Evolutionary conservation across 495 filamentous ascomycete species (phyloP), one percentile per base, ranked within the genome.

Genomic region (Lophiotrema nucula): DNA sequence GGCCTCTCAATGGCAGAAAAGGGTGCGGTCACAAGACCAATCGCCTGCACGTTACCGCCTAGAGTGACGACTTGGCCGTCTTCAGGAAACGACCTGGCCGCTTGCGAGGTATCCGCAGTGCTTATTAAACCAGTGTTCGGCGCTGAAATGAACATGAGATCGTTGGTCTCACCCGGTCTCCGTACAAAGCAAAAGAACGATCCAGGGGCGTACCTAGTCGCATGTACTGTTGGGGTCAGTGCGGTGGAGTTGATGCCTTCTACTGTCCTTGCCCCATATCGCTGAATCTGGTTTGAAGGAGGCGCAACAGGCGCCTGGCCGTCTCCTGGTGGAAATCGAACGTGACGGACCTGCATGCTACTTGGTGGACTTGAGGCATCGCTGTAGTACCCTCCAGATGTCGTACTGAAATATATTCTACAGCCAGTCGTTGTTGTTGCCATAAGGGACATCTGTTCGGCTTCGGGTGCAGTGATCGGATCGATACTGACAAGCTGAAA

Each of bases 301-400:
- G 67, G 63, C n/a, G 67, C 61, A 13, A 28, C 59, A 2, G 70
- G 47, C 6, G 67, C 46, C 25, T 68, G 52, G 45, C 54, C 61
- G 31, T 46, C 81, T 73, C 77, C 66, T 0, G 93, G 92, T 8
- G 93, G 95, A 52, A 96, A 95, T 65, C 92, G 95, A 69, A 97
- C 85, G 65, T 92, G 91, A 60, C 95, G 88, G 19, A 97, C 84
- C 69, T 96, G 92, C 91, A 99, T 97, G 73, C 90, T 97, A 46
- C 87, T 92, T 2, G 95, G 92, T 0, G 90, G 83, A 53, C 76
- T 79, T 39, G 72, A 78, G 22, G 76, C 72, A 21, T 84, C 78
- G 23, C 81, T 75, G 12, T 80, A 74, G 4, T 84, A 87, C 53
- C 84, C 86, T 5, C 88, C 81, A 37, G 86, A 85, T 1, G 92